Conservation (phyloP, 257 asterid species). For the Solanum dulcamara region DNA sequence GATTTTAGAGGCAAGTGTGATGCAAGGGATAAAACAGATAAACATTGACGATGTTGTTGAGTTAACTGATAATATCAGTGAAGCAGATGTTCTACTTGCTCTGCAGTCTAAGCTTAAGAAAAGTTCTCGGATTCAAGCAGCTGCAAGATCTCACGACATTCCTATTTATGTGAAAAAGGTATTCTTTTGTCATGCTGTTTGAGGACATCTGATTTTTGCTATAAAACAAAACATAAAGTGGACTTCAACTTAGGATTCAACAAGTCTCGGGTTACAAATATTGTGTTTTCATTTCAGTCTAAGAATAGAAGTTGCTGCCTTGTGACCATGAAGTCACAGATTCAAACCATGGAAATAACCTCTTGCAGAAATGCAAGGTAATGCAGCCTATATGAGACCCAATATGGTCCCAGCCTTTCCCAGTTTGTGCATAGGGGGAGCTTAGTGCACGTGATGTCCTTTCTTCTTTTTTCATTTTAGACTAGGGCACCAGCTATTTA, state of each 20-base stretch:
- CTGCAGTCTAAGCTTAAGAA: slow-evolving; percentile 86
- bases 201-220: not conserved
- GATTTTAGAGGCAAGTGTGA: slow-evolving; percentile 75
- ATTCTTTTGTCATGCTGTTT: not conserved
- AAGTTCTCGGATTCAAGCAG: slow-evolving; percentile 91
- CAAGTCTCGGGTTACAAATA: not conserved
- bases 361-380: not conserved
- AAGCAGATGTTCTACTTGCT: slow-evolving; percentile 79
- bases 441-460: not conserved
- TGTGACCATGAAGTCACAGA: not conserved
- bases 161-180: slow-evolving; percentile 80
- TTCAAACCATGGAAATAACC: not conserved
- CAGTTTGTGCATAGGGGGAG: not conserved
- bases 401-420: not conserved
- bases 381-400: not conserved
- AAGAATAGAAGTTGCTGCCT: not conserved
- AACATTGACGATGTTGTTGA: slow-evolving; percentile 40
- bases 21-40: slow-evolving; percentile 74
- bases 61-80: slow-evolving; percentile 87
- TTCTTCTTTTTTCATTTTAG: not conserved
- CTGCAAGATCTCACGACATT: slow-evolving; percentile 77
- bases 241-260: not conserved
- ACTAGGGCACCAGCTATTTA: not conserved
- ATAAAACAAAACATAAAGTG: not conserved
- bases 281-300: not conserved